Evolutionary conservation across 257 asterid species (phyloP), one percentile per base, ranked within the genome.

Genomic region (Primulina huaijiensis): DNA sequence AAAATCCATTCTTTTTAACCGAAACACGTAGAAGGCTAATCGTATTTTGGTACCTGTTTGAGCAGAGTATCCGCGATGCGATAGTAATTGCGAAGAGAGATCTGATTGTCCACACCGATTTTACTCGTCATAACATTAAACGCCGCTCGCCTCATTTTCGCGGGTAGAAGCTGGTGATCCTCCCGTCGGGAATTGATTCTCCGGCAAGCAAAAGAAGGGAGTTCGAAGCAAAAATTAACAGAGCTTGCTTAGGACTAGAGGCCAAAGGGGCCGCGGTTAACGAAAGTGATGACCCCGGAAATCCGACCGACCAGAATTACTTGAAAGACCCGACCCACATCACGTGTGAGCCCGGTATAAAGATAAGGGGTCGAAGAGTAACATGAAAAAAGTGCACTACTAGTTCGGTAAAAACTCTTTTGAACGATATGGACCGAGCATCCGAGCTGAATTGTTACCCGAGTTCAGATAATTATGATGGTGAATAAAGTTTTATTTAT

Each of bases 51-150:
- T 16, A 92, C 98, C 97, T 92, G 98, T 68, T 82, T 88, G 80
- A 92, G 98, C 77, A 90, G 95, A 78, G 81, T 87, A 76, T 90
- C 88, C 3, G 98, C 97, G 76, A 92, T 88, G 35, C 96, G 89
- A 71, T 87, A 92, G 81, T 90, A 92, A 68, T 85, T 85, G 64
- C 95, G 92, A 60, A 92, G 89, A 66, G 96, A 81, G 71, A 92
- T 81, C 70, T 89, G 95, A 79, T 87, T 83, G 67, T 92, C 97
- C 19, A 90, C 94, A 68, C 76, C 85, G 76, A 90, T 69, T 85
- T 82, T 82, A 46, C 68, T 79, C 2, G 83, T 65, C 69, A 82
- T 50, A 20, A 78, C 73, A 62, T 75, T 74, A 68, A 92, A 67
- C 31, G 82, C 76, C 83, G 96, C 88, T 71, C 88, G 90, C 77